Evolutionary conservation across 2,329 filamentous ascomycete genomes (phyloP).

Genomic region (Trichophyton equinum): DNA sequence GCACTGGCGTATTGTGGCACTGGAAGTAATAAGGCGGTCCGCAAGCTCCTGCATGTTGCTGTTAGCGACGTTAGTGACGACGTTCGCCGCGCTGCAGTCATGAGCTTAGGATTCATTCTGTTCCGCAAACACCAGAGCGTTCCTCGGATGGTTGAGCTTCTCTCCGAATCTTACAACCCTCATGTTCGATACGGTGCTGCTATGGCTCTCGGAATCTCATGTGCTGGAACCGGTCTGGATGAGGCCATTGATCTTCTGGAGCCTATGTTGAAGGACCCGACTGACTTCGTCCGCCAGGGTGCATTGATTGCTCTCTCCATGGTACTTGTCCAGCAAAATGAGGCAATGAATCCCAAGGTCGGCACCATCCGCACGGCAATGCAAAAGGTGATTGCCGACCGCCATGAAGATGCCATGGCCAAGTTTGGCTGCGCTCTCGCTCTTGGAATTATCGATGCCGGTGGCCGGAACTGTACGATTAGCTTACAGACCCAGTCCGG

Average conservation of each 20-base stretch:
- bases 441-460: slow-evolving; percentile 92
- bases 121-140: slow-evolving; percentile 97
- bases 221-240: slow-evolving; percentile 86
- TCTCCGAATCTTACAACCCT: slow-evolving; percentile 97
- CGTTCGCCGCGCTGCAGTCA: slow-evolving; percentile 86
- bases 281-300: slow-evolving; percentile 94
- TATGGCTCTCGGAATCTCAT: slow-evolving; percentile 96
- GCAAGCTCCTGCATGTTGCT: slow-evolving; percentile 86
- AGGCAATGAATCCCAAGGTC: slow-evolving; percentile 96
- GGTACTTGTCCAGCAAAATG: slow-evolving; percentile 99
- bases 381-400: slow-evolving; percentile 84
- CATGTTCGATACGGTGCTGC: slow-evolving; percentile 96
- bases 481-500: slow-evolving; percentile 95
- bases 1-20: slow-evolving; percentile 94
- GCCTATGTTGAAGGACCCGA: slow-evolving; percentile 98
- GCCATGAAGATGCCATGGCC: slow-evolving; percentile 98
- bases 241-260: slow-evolving; percentile 94
- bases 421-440: slow-evolving; percentile 94
- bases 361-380: slow-evolving; percentile 80
- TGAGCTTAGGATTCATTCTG: slow-evolving; percentile 95
- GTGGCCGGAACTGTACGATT: slow-evolving; percentile 96
- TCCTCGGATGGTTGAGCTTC: slow-evolving; percentile 94
- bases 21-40: slow-evolving; percentile 95
- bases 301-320: slow-evolving; percentile 88
- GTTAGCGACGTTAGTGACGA: slow-evolving; percentile 98